phyloP scores from a whole-genome alignment of 2,329 filamentous ascomycete species.

The Fusarium torulosum region DNA sequence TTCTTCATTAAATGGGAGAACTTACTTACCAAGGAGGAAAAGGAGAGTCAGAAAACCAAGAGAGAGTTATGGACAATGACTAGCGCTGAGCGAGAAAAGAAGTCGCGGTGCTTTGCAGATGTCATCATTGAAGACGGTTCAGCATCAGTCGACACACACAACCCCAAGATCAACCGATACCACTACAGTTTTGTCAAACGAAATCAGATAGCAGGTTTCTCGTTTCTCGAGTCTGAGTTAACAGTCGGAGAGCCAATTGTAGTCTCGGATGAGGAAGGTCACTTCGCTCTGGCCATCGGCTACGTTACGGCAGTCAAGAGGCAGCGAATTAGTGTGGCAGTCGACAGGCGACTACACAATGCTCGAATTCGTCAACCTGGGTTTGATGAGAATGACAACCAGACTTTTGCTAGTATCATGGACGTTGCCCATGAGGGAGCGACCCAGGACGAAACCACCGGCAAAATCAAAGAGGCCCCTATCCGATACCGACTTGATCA shows the following conservation, averaged over 20 bases:
- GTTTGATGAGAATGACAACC: conserved; percentile 82
- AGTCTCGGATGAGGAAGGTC: conserved; percentile 94
- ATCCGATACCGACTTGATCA: conserved; percentile 90
- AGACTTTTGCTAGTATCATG: conserved; percentile 93
- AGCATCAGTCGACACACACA: conserved; percentile 74
- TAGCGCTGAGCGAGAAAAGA: conserved; percentile 86
- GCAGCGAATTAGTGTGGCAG: conserved; percentile 84
- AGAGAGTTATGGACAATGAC: conserved; percentile 97
- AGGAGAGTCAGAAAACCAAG: conserved; percentile 86
- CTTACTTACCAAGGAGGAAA: conserved; percentile 93
- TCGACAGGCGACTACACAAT: conserved; percentile 91
- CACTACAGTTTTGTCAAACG: conserved; percentile 87
- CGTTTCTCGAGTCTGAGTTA: conserved; percentile 92
- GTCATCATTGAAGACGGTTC: conserved; percentile 86
- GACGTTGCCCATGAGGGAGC: conserved; percentile 74
- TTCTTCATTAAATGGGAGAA: conserved; percentile 98
- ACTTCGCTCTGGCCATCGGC: conserved; percentile 94
- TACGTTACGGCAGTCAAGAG: conserved; percentile 85
- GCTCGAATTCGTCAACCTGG: conserved; percentile 79
- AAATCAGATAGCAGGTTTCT: conserved; percentile 71
- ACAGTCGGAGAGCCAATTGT: conserved; percentile 90
- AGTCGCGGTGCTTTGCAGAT: conserved; percentile 90
- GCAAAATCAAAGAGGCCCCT: conserved; percentile 65
- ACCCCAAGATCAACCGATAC: conserved; percentile 90
- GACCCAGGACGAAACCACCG: conserved; percentile 63